Evolutionary conservation across 805 yeast genomes (phyloP), one percentile per base, ranked within the genome.

Genomic region (Phaffomyces opuntiae): DNA sequence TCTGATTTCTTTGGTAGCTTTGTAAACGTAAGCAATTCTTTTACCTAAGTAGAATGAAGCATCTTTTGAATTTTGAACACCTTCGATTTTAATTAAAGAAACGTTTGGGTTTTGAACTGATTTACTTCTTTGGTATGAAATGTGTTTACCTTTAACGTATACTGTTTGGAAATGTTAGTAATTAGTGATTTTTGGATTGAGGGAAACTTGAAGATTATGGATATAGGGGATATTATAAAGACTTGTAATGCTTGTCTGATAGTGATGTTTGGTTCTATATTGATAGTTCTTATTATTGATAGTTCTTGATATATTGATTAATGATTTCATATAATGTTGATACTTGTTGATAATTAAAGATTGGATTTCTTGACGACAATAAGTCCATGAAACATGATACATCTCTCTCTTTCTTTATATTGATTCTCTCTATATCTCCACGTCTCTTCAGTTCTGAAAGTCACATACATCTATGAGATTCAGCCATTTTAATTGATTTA

Each of bases 111-210:
- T 87, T 84, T 83, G 89, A 72, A 85, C 87, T 75, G 82, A 82
- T 89, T 93, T 93, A 66, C 97, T 89, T 81, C 99, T 95, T 83
- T 93, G 98, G 95, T 91, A 93, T 67, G 97, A 90, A 71, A 93
- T 73, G 86, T 93, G 99, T 84, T 91, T 93, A 79, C 98, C 99
- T 84, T 91, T 93, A 78, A 93, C 98, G 96, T 93, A 93, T 80
- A 93, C 95, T 87, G 70, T 54, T 36, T 37, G 24, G 24, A 46
- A 13, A 32, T 48, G 60, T 56, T 56, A 57, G 59, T 57, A 53
- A 38, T 32, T 29, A 19, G 27, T 24, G 11, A 25, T 9, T n/a
- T 27, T 2, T 21, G 24, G 24, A 21, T 21, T 21, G 24, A 21
- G 24, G 24, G 24, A 21, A 21, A 21, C 24, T 3, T 21, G 24